Conservation (phyloP, 2,329 filamentous ascomycete species). For the Colletotrichum eleusines region DNA sequence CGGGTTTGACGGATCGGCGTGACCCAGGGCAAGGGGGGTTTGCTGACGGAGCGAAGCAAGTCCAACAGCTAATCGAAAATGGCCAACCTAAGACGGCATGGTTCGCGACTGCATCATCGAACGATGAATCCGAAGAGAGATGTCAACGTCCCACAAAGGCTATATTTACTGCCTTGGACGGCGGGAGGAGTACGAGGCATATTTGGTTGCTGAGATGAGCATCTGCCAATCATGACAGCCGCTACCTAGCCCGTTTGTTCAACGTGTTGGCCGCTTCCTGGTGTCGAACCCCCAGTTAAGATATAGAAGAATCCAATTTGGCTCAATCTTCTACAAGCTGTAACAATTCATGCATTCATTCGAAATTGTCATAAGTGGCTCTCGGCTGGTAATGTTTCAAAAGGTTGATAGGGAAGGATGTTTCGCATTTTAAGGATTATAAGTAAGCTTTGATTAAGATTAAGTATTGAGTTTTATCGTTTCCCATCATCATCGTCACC, state of each 20-base stretch:
- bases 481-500: background rate
- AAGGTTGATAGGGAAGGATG: background rate
- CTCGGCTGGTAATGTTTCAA: background rate
- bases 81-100: background rate
- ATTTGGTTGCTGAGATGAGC: background rate
- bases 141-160: no score
- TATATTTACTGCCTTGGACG: background rate
- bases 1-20: background rate
- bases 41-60: background rate
- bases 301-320: background rate
- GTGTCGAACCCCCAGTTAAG: no score
- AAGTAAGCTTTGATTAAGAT: conserved; percentile 9
- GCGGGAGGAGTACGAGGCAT: background rate
- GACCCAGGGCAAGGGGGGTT: background rate
- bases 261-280: background rate
- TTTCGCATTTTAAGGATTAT: background rate
- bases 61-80: background rate
- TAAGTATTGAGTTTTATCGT: background rate
- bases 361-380: background rate
- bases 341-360: background rate
- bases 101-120: background rate
- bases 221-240: background rate
- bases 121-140: no score
- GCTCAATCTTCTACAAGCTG: background rate
- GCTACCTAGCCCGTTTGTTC: no score